phyloP scores from a whole-genome alignment of 257 asterid genomes.

The Plantago elongata region DNA sequence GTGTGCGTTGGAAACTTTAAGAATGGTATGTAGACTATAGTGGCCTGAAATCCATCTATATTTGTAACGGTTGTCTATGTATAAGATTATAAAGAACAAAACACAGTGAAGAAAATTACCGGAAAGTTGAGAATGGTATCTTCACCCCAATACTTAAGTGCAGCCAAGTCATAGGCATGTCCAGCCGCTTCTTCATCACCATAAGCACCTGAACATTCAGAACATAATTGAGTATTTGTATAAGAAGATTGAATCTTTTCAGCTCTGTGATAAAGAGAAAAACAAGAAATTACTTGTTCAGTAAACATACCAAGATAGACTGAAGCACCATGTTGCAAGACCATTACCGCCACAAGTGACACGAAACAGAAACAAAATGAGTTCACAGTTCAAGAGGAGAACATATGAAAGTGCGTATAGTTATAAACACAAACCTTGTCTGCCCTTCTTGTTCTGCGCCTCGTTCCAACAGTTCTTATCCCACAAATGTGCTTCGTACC shows the following conservation, averaged over 20 bases:
- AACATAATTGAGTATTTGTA: background rate
- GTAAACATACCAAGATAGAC: slow-evolving; percentile 68
- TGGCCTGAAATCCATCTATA: too few species aligned
- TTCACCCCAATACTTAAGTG: slow-evolving; percentile 81
- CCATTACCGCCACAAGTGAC: slow-evolving; percentile 1
- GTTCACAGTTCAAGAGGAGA: background rate
- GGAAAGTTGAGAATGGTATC: slow-evolving; percentile 82
- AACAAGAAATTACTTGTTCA: background rate
- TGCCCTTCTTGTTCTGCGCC: slow-evolving; percentile 88
- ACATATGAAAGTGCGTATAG: background rate
- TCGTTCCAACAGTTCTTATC: slow-evolving; percentile 93
- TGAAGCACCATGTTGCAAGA: slow-evolving; percentile 32
- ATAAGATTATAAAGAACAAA: background rate
- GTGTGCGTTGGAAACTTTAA: too few species aligned
- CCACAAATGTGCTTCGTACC: slow-evolving; percentile 93
- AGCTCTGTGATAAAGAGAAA: background rate
- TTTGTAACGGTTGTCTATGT: too few species aligned
- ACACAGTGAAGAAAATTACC: slow-evolving; percentile 25
- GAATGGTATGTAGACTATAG: too few species aligned
- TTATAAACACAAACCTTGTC: slow-evolving; percentile 58
- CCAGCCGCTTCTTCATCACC: slow-evolving; percentile 86
- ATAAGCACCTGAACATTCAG: slow-evolving; percentile 53
- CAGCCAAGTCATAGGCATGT: slow-evolving; percentile 86
- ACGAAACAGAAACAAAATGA: slow-evolving; percentile 8
- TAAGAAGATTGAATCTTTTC: background rate